A percentile compares a stretch with the other conserved stretches of the same genome.
These are phyloP conservation scores for Hymenoscyphus fructigenus DNA, from an alignment of 2,329 filamentous ascomycete species.

Conservation along the genomic window DNA sequence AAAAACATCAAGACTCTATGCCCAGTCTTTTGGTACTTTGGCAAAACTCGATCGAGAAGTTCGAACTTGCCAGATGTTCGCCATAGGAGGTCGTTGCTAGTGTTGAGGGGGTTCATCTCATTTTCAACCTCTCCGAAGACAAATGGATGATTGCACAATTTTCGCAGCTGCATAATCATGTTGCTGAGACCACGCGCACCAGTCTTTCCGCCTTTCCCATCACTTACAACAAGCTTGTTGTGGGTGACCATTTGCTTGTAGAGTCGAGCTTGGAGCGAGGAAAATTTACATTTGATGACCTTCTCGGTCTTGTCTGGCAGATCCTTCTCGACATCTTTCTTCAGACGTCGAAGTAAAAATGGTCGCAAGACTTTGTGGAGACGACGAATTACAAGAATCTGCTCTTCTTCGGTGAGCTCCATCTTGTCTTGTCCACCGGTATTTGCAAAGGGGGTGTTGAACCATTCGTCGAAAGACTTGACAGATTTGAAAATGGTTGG, in stretches of 20 bases:
- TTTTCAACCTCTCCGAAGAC: constrained; percentile 98
- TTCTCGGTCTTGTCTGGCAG: constrained; percentile 98
- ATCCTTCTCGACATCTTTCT: constrained; percentile 99
- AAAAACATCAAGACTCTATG: constrained; percentile 99
- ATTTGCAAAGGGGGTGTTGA: constrained; percentile 98
- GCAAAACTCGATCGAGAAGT: constrained; percentile 84
- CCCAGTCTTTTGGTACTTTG: constrained; percentile 87
- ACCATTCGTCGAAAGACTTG: constrained; percentile 99
- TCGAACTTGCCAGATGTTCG: constrained; percentile 97
- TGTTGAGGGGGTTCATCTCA: constrained; percentile 87
- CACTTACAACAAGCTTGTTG: constrained; percentile 90
- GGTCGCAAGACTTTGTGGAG: constrained; percentile 96
- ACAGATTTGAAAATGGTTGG: constrained; percentile 99
- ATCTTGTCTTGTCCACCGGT: constrained; percentile 98
- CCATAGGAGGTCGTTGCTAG: constrained; percentile 93
- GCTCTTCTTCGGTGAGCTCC: constrained; percentile 99
- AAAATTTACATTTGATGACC: constrained; percentile 99
- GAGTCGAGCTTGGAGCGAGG: constrained; percentile 84
- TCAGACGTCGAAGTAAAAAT: constrained; percentile 95
- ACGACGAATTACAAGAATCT: constrained; percentile 95
- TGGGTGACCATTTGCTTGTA: constrained; percentile 98
- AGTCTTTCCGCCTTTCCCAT: constrained; percentile 93
- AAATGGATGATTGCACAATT: constrained; percentile 98
- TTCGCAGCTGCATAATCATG: constrained; percentile 99
- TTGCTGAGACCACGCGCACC: constrained; percentile 94